Conservation (phyloP, 1,139 yeast genomes). For the Yamadazyma diospyri region DNA sequence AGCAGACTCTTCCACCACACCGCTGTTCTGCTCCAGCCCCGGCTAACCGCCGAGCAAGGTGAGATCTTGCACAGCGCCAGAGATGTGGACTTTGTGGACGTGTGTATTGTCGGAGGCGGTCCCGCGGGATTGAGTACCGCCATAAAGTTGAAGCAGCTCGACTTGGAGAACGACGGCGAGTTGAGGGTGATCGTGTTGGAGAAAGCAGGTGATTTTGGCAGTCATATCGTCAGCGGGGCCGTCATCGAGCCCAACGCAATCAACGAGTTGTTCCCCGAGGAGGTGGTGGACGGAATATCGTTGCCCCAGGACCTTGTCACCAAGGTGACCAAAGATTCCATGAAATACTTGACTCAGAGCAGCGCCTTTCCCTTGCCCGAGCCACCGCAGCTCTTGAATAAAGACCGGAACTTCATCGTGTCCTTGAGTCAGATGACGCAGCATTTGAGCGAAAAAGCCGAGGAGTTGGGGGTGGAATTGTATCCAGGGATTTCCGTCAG, state of each 20-base stretch:
- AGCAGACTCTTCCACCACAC: background rate
- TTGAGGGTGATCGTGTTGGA: constrained; percentile 84
- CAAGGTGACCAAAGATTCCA: constrained; percentile 61
- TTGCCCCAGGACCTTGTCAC: constrained; percentile 75
- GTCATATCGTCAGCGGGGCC: constrained; percentile 91
- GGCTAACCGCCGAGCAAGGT: constrained; percentile 38
- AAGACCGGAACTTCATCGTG: constrained; percentile 78
- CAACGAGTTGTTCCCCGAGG: constrained; percentile 80
- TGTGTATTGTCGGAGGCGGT: constrained; percentile 95
- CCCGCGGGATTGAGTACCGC: constrained; percentile 98
- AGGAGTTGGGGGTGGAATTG: constrained; percentile 87
- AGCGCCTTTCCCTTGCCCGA: constrained; percentile 74
- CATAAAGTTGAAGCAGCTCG: constrained; percentile 80
- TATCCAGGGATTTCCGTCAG: constrained; percentile 91
- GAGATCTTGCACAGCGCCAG: constrained; percentile 56
- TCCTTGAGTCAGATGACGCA: constrained; percentile 79
- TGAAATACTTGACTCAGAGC: constrained; percentile 63
- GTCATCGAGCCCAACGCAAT: constrained; percentile 87
- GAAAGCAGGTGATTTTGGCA: constrained; percentile 88
- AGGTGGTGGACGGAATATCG: constrained; percentile 58
- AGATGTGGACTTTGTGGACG: constrained; percentile 83
- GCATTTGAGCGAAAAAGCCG: constrained; percentile 84
- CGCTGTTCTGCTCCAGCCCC: constrained; percentile 1
- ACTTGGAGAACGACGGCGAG: constrained; percentile 66
- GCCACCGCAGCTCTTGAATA: constrained; percentile 86